phyloP scores from a whole-genome alignment of 2,329 filamentous ascomycete genomes.

The Phaeoacremonium minimum region DNA sequence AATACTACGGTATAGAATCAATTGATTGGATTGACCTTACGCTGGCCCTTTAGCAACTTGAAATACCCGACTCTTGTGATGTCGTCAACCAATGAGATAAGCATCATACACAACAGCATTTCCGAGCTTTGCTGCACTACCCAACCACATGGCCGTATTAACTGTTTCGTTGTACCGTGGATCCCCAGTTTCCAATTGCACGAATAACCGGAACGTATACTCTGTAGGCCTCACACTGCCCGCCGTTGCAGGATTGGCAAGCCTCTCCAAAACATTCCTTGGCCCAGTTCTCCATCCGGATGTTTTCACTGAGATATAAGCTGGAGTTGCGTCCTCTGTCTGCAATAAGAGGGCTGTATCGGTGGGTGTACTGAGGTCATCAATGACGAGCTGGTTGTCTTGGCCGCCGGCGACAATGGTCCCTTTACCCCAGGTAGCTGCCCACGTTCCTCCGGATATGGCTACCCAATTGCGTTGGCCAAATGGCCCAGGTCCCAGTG shows the following conservation, averaged over 20 bases:
- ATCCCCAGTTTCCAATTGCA: slow-evolving; percentile 8
- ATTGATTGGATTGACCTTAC: too few relatives aligned
- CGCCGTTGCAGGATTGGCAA: slow-evolving; percentile 10
- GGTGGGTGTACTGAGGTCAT: slow-evolving; percentile 9
- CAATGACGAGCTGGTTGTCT: slow-evolving; percentile 12
- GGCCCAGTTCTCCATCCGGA: slow-evolving; percentile 13
- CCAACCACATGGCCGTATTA: slow-evolving; percentile 8
- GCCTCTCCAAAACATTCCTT: slow-evolving; percentile 8
- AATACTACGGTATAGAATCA: too few relatives aligned
- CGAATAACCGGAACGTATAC: slow-evolving; percentile 8
- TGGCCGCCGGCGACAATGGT: slow-evolving; percentile 12
- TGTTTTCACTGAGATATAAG: slow-evolving; percentile 13
- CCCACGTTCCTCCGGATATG: slow-evolving; percentile 10
- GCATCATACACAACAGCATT: too few relatives aligned
- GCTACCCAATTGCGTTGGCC: slow-evolving; percentile 13
- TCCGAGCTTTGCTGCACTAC: too few relatives aligned
- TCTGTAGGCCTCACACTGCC: slow-evolving; percentile 6
- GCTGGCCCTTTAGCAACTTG: too few relatives aligned
- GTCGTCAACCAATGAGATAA: too few relatives aligned
- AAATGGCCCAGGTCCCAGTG: too few relatives aligned
- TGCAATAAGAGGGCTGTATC: slow-evolving; percentile 12
- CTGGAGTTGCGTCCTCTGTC: slow-evolving; percentile 9
- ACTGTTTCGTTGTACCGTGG: slow-evolving; percentile 7
- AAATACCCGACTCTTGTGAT: too few relatives aligned
- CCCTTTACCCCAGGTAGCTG: slow-evolving; percentile 10